phyloP scores from a whole-genome alignment of 2,329 filamentous ascomycete species.

The Diaporthe eres region DNA sequence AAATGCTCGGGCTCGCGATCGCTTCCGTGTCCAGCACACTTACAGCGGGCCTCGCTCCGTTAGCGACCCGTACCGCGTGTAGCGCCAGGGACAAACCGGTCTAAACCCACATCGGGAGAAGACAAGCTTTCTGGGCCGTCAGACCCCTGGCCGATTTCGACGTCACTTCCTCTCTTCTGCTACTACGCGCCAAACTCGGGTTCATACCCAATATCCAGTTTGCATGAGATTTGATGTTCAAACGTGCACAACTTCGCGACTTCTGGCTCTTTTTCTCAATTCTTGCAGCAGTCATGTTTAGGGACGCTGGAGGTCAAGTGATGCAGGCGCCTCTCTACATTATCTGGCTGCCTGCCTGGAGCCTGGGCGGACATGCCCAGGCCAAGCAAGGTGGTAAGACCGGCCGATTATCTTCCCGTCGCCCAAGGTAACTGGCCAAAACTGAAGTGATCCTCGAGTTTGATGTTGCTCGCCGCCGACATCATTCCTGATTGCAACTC shows the following conservation, averaged over 20 bases:
- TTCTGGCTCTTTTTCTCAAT: neutral
- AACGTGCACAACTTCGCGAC: too few relatives aligned
- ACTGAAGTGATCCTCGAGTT: neutral
- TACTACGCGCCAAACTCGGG: too few relatives aligned
- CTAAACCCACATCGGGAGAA: neutral
- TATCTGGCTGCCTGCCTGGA: neutral
- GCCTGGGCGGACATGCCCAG: neutral
- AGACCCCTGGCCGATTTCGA: neutral
- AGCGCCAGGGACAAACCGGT: constrained; percentile 5
- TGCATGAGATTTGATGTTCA: neutral
- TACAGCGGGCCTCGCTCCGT: neutral
- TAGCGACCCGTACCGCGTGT: neutral
- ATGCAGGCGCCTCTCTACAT: neutral
- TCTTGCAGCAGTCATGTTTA: neutral
- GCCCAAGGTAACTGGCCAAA: neutral
- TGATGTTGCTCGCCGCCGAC: neutral
- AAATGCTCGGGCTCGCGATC: constrained; percentile 7
- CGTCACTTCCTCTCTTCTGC: neutral
- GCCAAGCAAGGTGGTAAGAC: neutral
- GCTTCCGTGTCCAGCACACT: neutral
- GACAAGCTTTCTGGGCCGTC: neutral
- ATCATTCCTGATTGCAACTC: neutral
- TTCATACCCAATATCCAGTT: neutral
- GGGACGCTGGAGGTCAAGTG: too few relatives aligned
- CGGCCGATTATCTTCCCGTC: constrained; percentile 1